These are phyloP conservation scores for Cyclotella baltica DNA, from an alignment of 108 stramenopile genomes.

Conservation along the genomic window DNA sequence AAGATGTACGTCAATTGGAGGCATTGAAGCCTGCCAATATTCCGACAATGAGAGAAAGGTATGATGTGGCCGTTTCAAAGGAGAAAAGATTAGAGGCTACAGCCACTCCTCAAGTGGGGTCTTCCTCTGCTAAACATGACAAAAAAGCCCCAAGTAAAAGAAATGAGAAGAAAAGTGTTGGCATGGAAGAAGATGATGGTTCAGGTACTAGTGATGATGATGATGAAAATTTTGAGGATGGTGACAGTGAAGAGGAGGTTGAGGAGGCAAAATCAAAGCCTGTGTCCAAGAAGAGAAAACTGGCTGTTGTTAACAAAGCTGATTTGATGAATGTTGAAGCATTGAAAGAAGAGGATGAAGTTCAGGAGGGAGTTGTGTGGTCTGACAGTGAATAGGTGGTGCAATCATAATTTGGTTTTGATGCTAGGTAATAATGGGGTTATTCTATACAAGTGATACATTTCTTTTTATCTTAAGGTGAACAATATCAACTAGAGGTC, in stretches of 20 bases:
- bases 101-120: slow-evolving; percentile 50
- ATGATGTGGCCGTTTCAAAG: slow-evolving; percentile 76
- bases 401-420: too few species aligned
- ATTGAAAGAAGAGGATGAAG: slow-evolving; percentile 76
- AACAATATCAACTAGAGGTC: too few species aligned
- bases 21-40: slow-evolving; percentile 66
- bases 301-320: slow-evolving; percentile 37
- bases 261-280: slow-evolving; percentile 16
- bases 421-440: too few species aligned
- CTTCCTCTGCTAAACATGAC: slow-evolving; percentile 22
- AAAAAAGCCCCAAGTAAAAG: background rate
- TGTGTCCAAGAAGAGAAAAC: slow-evolving; percentile 27
- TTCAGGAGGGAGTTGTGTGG: slow-evolving; percentile 88
- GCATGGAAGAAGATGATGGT: slow-evolving; percentile 30
- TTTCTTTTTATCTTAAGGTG: too few species aligned
- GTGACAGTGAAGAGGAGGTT: slow-evolving; percentile 29
- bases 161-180: slow-evolving; percentile 26
- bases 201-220: slow-evolving; percentile 21
- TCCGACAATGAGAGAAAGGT: slow-evolving; percentile 84
- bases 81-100: slow-evolving; percentile 69
- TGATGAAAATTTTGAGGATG: slow-evolving; percentile 40
- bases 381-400: slow-evolving; percentile 70
- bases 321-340: slow-evolving; percentile 59
- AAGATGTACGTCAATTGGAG: slow-evolving; percentile 87
- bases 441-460: too few species aligned